Base-by-base conservation (phyloP, 169 alveolate genomes). In the Cryptosporidium viatorum region DNA sequence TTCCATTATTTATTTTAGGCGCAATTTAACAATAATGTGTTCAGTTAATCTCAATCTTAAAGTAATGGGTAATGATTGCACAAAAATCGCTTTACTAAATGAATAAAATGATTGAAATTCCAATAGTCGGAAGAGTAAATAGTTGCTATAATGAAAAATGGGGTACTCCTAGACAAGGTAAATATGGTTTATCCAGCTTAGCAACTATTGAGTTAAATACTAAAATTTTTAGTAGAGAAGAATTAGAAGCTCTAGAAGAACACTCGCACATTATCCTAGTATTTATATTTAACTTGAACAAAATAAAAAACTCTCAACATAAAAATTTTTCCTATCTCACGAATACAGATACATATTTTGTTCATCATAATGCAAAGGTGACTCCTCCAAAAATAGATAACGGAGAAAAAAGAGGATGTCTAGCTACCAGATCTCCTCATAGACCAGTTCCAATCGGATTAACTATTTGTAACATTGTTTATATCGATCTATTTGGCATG, bases 101-200 rank as follows among this genome's bases (percentile, higher is more conserved):
- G 52, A 65, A 35, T 31, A n/a, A 65, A 43, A 41, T 69, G 16
- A 14, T 6, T 52, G 58, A 73, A 23, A 55, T 73, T 55, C 58
- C 29, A 52, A 59, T 73, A 1, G 7, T 73, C 18, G 71, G 71
- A 55, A 51, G 70, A 31, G 51, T 73, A 23, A 35, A 55, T 16
- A 73, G 70, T 73, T 73, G 86, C 2, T 73, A 55, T n/a, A 55
- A 29, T 52, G 86, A 73, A 39, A 73, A 73, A 26, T 73, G 71
- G 86, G 86, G 86, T 5, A 73, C 86, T 51, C 86, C 86, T 23
- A 73, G 86, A 26, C 86, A 73, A 33, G 70, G 86, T 3, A 45
- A 55, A 23, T 73, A 73, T 62, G 26, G 70, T 14, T 55, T 70
- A 18, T 48, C 45, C 9, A 59, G 71, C 16, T 23, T 59, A 23